Evolutionary conservation across 129 eudicot genomes (phyloP), one percentile per base, ranked within the genome.

Genomic region (Arctium lappa): DNA sequence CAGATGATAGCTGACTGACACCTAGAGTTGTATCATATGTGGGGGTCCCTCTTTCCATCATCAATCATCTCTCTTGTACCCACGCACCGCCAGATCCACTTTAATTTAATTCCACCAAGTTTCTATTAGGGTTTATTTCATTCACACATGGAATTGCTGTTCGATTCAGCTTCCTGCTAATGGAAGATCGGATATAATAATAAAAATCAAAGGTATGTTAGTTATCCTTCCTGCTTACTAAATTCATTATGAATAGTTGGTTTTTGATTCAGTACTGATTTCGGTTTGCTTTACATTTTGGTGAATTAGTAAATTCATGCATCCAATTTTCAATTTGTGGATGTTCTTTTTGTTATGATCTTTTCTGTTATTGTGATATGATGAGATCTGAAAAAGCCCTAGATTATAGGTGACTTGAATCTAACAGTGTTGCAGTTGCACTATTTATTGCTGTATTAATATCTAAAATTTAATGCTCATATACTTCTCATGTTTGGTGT

Each of bases 1-100:
- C 79, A 72, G 79, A 81, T 60, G 79, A 81, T 84, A 39, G 53
- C 74, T 78, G 83, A 84, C 74, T 78, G 83, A 84, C 83, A 72
- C 10, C 87, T 84, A 73, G 34, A 42, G 32, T 76, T 65, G 32
- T 84, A 4, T 48, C 8, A 3, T 48, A 84, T 72, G 87, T 84
- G 66, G 86, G 83, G 86, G 79, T 74, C 83, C 79, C 44, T 8
- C 34, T 33, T 72, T 48, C 15, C 74, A 44, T 53, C 32, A 73
- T 75, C 76, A 66, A 75, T 62, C 80, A 65, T 48, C 75, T 66
- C 75, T 63, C 74, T 62, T 62, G 50, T 27, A 44, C 77, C 83
- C 34, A 80, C 83, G 40, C 73, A 80, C 27, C 50, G 66, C 75
- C 39, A 68, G 5, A 80, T 72, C 60, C 73, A 74, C 81, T 48